Base-by-base conservation (phyloP, 139 green algal species). In the Yamagishiella unicocca region DNA sequence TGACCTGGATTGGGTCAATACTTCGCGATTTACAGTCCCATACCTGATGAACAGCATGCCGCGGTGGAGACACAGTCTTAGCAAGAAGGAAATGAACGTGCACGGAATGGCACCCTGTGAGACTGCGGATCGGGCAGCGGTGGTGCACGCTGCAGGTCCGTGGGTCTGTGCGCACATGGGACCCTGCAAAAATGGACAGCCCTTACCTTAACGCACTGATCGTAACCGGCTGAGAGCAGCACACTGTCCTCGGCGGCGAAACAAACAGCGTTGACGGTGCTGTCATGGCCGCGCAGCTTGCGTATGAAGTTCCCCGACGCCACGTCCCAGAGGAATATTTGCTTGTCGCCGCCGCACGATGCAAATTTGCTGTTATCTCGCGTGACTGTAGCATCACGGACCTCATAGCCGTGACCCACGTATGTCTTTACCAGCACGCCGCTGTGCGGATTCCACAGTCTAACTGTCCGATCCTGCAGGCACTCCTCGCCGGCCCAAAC, bases 251-350 rank as follows among this genome's bases (percentile, higher is more conserved):
- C 87, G 1, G 94, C 90, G 24, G 85, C 93, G 87, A 95, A 97
- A 43, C 87, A 33, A 33, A 98, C 95, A 38, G 95, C 89, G 80
- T 98, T 98, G 55, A 97, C 87, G 42, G 89, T 89, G 19, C 88
- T 92, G 54, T 99, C 97, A 85, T 99, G 97, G 0, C 97, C 98
- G 22, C 89, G 77, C 74, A 99, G 97, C 82, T 96, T 96, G 14
- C 97, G 91, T 8, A 99, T 94, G 72, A 97, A 95, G 17, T 83
- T 84, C 21, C 94, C 97, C 21, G 93, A 94, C 5, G 91, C 85
- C 2, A 99, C 98, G 82, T 99, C 98, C 97, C 97, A 99, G 33
- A 97, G 79, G 85, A 99, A 98, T 7, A 99, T 89, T 88, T 92
- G 90, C 84, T 91, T 92, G 90, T 99, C 98, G 31, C 95, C 96